Base-by-base conservation (phyloP, 2,329 filamentous ascomycete genomes). In the Xylaria sp. region DNA sequence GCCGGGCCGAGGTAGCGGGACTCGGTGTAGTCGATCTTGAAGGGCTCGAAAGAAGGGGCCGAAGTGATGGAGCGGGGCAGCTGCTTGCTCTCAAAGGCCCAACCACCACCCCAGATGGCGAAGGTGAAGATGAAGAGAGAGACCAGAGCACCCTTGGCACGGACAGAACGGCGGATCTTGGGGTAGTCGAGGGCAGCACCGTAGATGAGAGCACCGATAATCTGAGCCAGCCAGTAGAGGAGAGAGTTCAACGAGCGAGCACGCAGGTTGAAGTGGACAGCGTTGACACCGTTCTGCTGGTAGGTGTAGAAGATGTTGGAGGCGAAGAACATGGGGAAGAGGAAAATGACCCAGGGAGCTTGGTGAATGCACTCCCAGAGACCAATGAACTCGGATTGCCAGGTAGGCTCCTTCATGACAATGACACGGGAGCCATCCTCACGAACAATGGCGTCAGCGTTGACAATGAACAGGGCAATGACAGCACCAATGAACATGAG, bases 271-370 rank as follows among this genome's bases (percentile, higher is more conserved):
- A 91, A 91, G 65, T 85, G 83, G 53, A 85, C 81, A 23, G 77
- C 76, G 70, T 92, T 91, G 74, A 91, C 79, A 59, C 79, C 81
- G 70, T 90, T 90, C 76, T 89, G 88, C 67, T 92, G 89, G 72
- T 91, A 91, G 53, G 84, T 85, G 74, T 89, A 89, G 76, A 92
- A 92, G 84, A 88, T 90, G 73, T 92, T 92, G 70, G 86, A 89
- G 54, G 87, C 82, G 69, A 89, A 82, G 77, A 92, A 92, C 85
- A 91, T 89, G 68, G 89, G 89, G 76, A 91, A 92, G 34, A 91
- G 79, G 19, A 84, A 72, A 57, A 91, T 65, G 66, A 92, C 87
- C 74, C 86, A 90, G 16, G 81, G 81, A 67, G 90, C 86, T 34
- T 76, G 80, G 57, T 74, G 72, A 59, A 91, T 75, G 4, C 85